Conservation (phyloP, 345 rosid genomes). For the Geranium brycei region DNA sequence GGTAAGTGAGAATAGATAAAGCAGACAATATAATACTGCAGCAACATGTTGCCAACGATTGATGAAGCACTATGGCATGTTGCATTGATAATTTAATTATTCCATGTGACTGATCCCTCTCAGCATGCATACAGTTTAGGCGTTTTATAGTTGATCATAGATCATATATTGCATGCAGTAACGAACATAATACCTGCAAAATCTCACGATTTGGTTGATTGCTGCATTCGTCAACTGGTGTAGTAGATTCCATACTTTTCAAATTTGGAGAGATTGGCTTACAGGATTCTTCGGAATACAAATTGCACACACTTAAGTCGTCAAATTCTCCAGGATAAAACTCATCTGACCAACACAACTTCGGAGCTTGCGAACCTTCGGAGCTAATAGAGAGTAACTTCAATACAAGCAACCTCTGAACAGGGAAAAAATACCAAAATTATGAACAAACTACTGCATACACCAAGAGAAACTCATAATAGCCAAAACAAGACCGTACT, state of each 20-base stretch:
- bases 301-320: slow-evolving; percentile 40
- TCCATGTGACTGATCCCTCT: no score
- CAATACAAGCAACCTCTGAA: slow-evolving; percentile 47
- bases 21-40: no score
- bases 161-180: background rate
- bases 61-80: no score
- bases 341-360: slow-evolving; percentile 45
- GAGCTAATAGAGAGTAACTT: slow-evolving; percentile 38
- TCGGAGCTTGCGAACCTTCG: slow-evolving; percentile 29
- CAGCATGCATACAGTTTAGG: no score
- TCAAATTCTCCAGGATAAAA: slow-evolving; percentile 67
- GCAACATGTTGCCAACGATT: no score
- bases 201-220: slow-evolving; percentile 33
- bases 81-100: no score
- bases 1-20: no score
- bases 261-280: slow-evolving; percentile 37
- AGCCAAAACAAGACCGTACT: background rate
- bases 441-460: background rate
- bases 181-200: slow-evolving; percentile 41
- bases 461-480: background rate
- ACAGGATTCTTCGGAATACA: slow-evolving; percentile 30
- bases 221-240: slow-evolving; percentile 18
- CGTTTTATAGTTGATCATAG: background rate
- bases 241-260: slow-evolving; percentile 22
- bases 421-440: slow-evolving; percentile 4